Evolutionary conservation across 768 basidiomycete genomes (phyloP).

Genomic region (Serpula lacrymans): DNA sequence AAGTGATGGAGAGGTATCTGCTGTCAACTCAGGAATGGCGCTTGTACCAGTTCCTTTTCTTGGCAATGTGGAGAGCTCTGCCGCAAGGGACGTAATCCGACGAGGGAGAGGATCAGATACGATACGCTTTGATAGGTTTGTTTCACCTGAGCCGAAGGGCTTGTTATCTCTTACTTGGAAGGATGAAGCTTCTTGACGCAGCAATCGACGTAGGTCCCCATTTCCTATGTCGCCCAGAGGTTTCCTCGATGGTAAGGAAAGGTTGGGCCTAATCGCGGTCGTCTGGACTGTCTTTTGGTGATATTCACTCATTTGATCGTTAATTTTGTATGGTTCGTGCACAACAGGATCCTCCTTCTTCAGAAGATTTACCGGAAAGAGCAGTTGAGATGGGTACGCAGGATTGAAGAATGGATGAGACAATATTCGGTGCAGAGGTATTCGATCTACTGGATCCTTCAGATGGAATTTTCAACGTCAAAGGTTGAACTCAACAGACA

Average conservation of each 20-base stretch:
- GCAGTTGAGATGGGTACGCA: conserved; percentile 10
- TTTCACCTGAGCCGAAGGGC: not conserved
- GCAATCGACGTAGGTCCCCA: conserved; percentile 14
- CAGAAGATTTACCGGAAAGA: conserved; percentile 4
- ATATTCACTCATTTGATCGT: too few species aligned
- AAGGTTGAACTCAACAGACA: too few species aligned
- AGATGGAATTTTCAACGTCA: too few species aligned
- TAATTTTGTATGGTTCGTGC: too few species aligned
- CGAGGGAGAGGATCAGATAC: conserved; percentile 31
- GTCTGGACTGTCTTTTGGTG: too few species aligned
- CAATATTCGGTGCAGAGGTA: conserved; percentile 20
- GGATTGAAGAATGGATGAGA: conserved; percentile 31
- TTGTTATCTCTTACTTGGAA: not conserved
- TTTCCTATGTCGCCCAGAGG: conserved; percentile 20
- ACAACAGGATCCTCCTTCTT: too few species aligned
- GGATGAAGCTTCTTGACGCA: conserved; percentile 15
- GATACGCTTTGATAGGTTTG: conserved; percentile 16
- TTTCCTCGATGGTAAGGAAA: conserved; percentile 9
- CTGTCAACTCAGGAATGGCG: too few species aligned
- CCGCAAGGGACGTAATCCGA: conserved; percentile 3
- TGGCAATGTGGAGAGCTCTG: too few species aligned
- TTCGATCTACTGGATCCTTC: conserved; percentile 26
- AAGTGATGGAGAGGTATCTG: too few species aligned
- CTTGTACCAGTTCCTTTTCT: too few species aligned
- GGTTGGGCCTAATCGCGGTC: too few species aligned